phyloP scores from a whole-genome alignment of 306 rosid genomes.

The Ziziphus jujuba region DNA sequence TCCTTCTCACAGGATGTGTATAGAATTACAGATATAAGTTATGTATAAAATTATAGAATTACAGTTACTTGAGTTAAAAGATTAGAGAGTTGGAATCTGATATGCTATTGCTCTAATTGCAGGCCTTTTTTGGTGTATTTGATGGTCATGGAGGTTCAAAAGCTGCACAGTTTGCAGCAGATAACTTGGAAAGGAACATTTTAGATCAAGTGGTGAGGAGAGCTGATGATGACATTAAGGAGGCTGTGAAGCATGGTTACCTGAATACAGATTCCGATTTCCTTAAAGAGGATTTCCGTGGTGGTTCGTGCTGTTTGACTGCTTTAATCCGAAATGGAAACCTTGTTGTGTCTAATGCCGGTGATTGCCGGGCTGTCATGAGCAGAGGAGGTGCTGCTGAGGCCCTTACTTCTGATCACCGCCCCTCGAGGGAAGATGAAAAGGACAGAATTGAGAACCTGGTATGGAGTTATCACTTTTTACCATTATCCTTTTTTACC shows the following conservation, averaged over 20 bases:
- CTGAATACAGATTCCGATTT: slow-evolving; percentile 77
- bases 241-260: slow-evolving; percentile 83
- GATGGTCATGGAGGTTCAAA: slow-evolving; percentile 97
- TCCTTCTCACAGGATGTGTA: no score
- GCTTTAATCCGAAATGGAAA: slow-evolving; percentile 72
- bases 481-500: background rate
- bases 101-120: slow-evolving; percentile 27
- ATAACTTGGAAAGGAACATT: slow-evolving; percentile 66
- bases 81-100: slow-evolving; percentile 23
- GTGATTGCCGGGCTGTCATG: slow-evolving; percentile 95
- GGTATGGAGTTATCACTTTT: slow-evolving; percentile 40
- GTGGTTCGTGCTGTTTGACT: slow-evolving; percentile 90
- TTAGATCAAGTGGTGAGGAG: slow-evolving; percentile 55
- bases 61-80: slow-evolving; percentile 1
- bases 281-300: slow-evolving; percentile 61
- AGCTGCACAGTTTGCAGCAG: slow-evolving; percentile 84
- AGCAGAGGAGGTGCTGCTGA: slow-evolving; percentile 77
- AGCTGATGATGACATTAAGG: slow-evolving; percentile 44
- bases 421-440: slow-evolving; percentile 86
- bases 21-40: no score
- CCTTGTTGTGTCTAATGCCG: slow-evolving; percentile 78
- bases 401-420: slow-evolving; percentile 87
- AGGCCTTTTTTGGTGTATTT: slow-evolving; percentile 88
- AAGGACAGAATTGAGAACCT: slow-evolving; percentile 63
- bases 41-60: no score